These are phyloP conservation scores for Pseudozyma sp. DNA, from an alignment of 1,284 basidiomycete genomes.

Conservation along the genomic window DNA sequence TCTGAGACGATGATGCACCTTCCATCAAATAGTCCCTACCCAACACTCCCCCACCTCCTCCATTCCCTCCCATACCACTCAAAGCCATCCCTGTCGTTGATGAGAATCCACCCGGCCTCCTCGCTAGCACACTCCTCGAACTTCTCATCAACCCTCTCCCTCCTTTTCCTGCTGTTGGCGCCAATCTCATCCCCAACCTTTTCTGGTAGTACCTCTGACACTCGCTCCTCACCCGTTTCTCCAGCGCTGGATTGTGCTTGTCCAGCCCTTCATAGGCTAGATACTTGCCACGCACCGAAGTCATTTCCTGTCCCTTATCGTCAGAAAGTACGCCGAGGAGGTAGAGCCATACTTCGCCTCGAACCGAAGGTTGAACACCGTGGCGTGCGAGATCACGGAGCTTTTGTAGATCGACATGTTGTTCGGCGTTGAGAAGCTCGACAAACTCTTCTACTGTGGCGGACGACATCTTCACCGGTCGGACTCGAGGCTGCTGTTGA, in stretches of 20 bases:
- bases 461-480: conserved; percentile 38
- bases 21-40: conserved; percentile 20
- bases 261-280: conserved; percentile 64
- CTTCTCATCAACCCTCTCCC: conserved; percentile 44
- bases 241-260: conserved; percentile 60
- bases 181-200: conserved; percentile 46
- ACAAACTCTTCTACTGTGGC: conserved; percentile 63
- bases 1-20: conserved; percentile 4
- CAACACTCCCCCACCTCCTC: neutral
- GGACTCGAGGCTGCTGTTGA: too few species aligned
- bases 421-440: conserved; percentile 64
- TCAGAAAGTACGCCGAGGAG: conserved; percentile 66
- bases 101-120: conserved; percentile 31
- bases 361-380: conserved; percentile 62
- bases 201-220: conserved; percentile 64
- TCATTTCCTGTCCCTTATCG: conserved; percentile 68
- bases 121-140: conserved; percentile 24
- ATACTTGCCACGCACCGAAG: conserved; percentile 64
- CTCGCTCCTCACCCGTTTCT: conserved; percentile 63
- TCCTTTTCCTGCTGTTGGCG: conserved; percentile 4
- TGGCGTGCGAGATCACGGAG: conserved; percentile 64
- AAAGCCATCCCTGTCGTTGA: neutral
- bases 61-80: neutral
- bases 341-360: conserved; percentile 68
- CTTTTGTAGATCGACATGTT: conserved; percentile 65